phyloP scores from a whole-genome alignment of 2,329 filamentous ascomycete genomes.

The Calycina marina region DNA sequence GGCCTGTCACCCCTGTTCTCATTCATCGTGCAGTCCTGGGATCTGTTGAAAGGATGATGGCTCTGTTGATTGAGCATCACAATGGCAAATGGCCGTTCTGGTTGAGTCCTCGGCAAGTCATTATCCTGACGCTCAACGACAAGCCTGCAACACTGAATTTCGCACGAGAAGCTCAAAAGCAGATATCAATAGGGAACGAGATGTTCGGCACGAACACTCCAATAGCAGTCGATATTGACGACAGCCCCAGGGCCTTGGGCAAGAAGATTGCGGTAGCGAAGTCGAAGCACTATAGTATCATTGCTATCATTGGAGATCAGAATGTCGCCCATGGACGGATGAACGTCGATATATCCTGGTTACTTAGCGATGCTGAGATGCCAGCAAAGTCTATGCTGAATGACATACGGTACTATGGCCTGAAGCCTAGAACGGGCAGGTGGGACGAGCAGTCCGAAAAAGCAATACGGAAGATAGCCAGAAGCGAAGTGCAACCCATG shows the following conservation, averaged over 20 bases:
- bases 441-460: background rate
- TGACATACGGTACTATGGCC: background rate
- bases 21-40: constrained; percentile 77
- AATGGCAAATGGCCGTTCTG: constrained; percentile 75
- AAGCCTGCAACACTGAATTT: constrained; percentile 22
- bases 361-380: no score
- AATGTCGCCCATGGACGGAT: constrained; percentile 47
- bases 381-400: constrained; percentile 20
- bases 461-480: background rate
- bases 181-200: background rate
- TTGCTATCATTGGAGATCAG: constrained; percentile 56
- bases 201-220: constrained; percentile 1
- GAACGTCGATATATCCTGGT: constrained; percentile 33
- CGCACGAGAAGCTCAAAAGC: constrained; percentile 10
- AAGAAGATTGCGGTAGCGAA: constrained; percentile 64
- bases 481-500: background rate
- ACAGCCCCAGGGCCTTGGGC: constrained; percentile 42
- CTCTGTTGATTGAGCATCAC: constrained; percentile 72
- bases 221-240: constrained; percentile 56
- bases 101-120: constrained; percentile 67
- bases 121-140: constrained; percentile 59
- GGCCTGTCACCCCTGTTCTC: constrained; percentile 57
- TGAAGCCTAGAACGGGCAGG: background rate
- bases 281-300: constrained; percentile 54
- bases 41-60: constrained; percentile 73